Evolutionary conservation across 495 filamentous ascomycete genomes (phyloP), one percentile per base, ranked within the genome.

Genomic region (Cryomyces minteri): DNA sequence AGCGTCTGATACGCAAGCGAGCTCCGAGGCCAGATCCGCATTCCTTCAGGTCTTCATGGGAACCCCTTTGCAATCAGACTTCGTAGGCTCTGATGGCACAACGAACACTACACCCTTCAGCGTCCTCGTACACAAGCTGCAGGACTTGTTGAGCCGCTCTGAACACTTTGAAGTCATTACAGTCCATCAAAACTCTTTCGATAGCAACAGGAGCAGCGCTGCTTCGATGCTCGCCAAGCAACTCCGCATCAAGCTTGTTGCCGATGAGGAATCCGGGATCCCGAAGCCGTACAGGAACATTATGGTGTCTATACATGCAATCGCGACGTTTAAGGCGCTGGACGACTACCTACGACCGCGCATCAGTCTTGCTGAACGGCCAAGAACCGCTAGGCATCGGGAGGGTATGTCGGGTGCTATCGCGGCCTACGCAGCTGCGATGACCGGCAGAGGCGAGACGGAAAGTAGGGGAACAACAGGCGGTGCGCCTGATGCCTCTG

Each of bases 101-200:
- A 25, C 18, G 18, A 74, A 79, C 0, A 71, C 77, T 2, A 93
- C 90, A 0, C 82, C 87, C 10, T 90, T 96, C 61, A 88, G 88
- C 58, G 73, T 94, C 36, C 64, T 99, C 52, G 79, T 94, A 40
- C 81, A 86, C 48, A 99, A 99, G 62, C 66, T 96, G 32, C 92
- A 99, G 60, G 90, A 96, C 66, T 67, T 96, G 33, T 71, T 96
- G 11, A 96, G 92, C 64, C 76, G 92, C 45, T 88, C 88, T 30
- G 92, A 99, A 59, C 92, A 96, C 63, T 96, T 96, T 56, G 92
- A 96, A 57, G 92, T 99, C 37, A 67, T 93, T 44, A 99, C 92
- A 18, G 86, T 96, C 45, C 84, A 88, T 53, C 83, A 94, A 45
- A 93, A 90, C 51, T 79, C 84, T 8, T 82, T 88, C 45, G 92